A percentile compares a stretch with the other conserved stretches of the same genome.
Conservation (phyloP, 768 basidiomycete species). For the Hortiboletus flavorubellus region DNA sequence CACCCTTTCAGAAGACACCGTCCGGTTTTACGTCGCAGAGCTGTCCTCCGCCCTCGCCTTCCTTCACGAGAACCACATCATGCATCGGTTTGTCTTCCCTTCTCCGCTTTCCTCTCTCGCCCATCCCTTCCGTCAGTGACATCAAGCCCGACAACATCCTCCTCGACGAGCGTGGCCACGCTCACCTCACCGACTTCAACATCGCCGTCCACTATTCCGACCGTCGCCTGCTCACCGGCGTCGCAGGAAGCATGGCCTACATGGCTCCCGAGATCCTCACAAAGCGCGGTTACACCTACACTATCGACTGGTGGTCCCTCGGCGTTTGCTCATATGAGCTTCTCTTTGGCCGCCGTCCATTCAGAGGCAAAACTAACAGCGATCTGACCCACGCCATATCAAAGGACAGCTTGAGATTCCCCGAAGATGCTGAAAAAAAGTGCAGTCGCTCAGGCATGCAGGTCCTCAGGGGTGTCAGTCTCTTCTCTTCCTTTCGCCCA, state of each 20-base stretch:
- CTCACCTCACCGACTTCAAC: constrained; percentile 97
- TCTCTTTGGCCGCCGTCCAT: constrained; percentile 87
- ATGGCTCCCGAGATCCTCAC: constrained; percentile 92
- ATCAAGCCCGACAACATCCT: constrained; percentile 98
- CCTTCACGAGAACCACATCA: constrained; percentile 90
- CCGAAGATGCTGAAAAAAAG: constrained; percentile 81
- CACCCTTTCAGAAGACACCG: constrained; percentile 68
- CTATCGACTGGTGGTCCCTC: constrained; percentile 97
- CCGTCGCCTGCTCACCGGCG: constrained; percentile 76
- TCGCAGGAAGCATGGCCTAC: constrained; percentile 98
- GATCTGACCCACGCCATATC: constrained; percentile 91
- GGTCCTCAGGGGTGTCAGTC: constrained; percentile 73
- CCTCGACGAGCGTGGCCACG: constrained; percentile 92
- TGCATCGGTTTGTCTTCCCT: constrained; percentile 76
- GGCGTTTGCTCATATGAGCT: constrained; percentile 93
- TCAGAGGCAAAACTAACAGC: constrained; percentile 90
- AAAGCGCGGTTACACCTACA: constrained; percentile 92
- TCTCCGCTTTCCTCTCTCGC: too few relatives aligned
- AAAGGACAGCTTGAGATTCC: constrained; percentile 83
- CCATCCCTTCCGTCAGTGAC: constrained; percentile 51
- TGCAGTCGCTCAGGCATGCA: constrained; percentile 76
- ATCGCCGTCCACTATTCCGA: constrained; percentile 97
- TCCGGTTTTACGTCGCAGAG: constrained; percentile 88
- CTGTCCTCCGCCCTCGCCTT: constrained; percentile 84
- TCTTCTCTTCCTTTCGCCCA: constrained; percentile 10